Conservation (phyloP, 2,329 filamentous ascomycete species). For the Phoma herbarum region DNA sequence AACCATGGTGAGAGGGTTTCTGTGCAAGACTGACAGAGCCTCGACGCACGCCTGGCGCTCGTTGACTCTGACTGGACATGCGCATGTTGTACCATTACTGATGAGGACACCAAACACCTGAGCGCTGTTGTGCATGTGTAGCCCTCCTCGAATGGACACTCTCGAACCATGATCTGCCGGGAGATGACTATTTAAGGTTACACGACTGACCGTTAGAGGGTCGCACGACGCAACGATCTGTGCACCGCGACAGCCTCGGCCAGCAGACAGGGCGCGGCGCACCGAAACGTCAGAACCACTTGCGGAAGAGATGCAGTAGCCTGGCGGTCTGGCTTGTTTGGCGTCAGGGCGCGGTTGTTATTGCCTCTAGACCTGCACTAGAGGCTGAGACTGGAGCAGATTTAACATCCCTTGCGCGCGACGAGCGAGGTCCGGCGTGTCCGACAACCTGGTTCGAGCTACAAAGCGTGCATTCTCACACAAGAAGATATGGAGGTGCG, state of each 20-base stretch:
- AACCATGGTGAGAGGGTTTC: not conserved
- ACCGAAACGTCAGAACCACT: constrained; percentile 31
- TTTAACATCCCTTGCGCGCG: constrained; percentile 31
- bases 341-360: constrained; percentile 12
- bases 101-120: constrained; percentile 16
- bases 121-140: constrained; percentile 20
- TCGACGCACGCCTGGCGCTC: constrained; percentile 10
- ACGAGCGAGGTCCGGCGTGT: constrained; percentile 19
- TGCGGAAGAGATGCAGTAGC: constrained; percentile 30
- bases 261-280: constrained; percentile 20
- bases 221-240: constrained; percentile 24
- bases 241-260: constrained; percentile 21
- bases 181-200: constrained; percentile 15
- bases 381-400: constrained; percentile 15
- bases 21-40: not conserved
- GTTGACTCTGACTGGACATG: constrained; percentile 7
- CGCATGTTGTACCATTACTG: constrained; percentile 16
- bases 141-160: constrained; percentile 13
- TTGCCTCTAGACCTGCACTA: constrained; percentile 17
- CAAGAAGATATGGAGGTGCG: constrained; percentile 28
- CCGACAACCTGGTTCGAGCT: constrained; percentile 36
- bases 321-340: constrained; percentile 22
- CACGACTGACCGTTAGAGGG: constrained; percentile 25
- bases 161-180: constrained; percentile 9
- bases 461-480: constrained; percentile 29